Evolutionary conservation across 2,329 filamentous ascomycete genomes (phyloP).

Genomic region (Aureobasidium sp.): DNA sequence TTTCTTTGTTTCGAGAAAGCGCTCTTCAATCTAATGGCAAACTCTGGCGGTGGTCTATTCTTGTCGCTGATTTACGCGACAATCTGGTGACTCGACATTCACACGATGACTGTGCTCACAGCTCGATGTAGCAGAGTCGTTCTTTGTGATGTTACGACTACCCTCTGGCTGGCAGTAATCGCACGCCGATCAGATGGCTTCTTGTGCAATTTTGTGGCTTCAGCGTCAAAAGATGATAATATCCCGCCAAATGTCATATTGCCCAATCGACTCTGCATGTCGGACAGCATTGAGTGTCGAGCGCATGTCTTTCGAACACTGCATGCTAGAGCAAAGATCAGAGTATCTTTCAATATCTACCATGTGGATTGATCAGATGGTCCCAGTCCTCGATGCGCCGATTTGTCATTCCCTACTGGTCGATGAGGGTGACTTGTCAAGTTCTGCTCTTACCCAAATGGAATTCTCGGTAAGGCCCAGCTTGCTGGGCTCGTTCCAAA

Average conservation of each 20-base stretch:
- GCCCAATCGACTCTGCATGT: conserved; percentile 11
- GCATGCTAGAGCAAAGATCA: neutral
- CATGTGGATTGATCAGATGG: neutral
- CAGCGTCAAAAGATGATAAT: conserved; percentile 7
- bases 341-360: neutral
- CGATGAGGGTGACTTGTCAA: neutral
- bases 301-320: conserved; percentile 2
- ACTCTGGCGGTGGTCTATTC: neutral
- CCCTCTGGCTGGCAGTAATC: conserved; percentile 2
- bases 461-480: neutral
- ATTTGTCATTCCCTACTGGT: conserved; percentile 2
- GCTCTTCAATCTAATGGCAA: neutral
- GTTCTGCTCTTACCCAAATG: conserved; percentile 1
- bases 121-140: neutral
- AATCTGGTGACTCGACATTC: conserved; percentile 11
- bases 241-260: neutral
- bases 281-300: neutral
- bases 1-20: conserved; percentile 5
- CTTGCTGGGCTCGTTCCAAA: neutral
- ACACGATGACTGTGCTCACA: neutral
- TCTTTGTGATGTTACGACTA: conserved; percentile 8
- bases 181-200: conserved; percentile 10
- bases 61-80: neutral
- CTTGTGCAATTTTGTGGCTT: conserved; percentile 10
- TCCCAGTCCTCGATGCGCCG: neutral